Evolutionary conservation across 2,329 filamentous ascomycete species (phyloP), one percentile per base, ranked within the genome.

Genomic region (Esteya vermicola): DNA sequence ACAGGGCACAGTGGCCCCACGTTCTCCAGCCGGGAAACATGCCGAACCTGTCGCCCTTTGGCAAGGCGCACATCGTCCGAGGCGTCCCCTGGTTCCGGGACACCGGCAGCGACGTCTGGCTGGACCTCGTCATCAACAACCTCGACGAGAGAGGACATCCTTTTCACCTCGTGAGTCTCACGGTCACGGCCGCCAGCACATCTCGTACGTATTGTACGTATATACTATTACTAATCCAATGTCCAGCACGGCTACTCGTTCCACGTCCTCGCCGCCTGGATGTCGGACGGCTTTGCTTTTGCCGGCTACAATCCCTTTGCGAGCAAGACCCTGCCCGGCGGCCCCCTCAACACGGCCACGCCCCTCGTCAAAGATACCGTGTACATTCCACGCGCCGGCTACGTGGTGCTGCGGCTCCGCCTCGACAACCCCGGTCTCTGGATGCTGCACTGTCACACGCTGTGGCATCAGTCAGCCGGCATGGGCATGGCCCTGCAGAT

Each of bases 101-200:
- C n/a, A 19, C 23, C n/a, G 33, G 33, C 16, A n/a, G 19, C 2
- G 22, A 20, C 14, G 12, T 9, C 9, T 40, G 38, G 38, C 70
- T 88, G 18, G 77, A 88, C 52, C 68, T 88, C 34, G 60, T 85
- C n/a, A 62, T 88, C n/a, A 45, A 45, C 36, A 45, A 45, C 21
- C 23, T 43, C 19, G 44, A 45, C 33, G 44, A 42, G 2, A 38
- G 20, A 8, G 28, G 30, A 4, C 44, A 45, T 38, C 36, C 41
- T 0, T 45, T 45, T 23, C 44, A 45, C 33, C 18, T 42, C 30
- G 36, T 33, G 31, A 3, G 31, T 33, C n/a, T n/a, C n/a, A n/a
- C 13, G 25, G 8, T 27, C 13, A 8, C 25, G 8, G 25, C 25
- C 25, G 9, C 6, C 28, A 9, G 9, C 28, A 6, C 28, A 6